Conservation (phyloP, 2,329 filamentous ascomycete species). For the Colletotrichum camelliae region DNA sequence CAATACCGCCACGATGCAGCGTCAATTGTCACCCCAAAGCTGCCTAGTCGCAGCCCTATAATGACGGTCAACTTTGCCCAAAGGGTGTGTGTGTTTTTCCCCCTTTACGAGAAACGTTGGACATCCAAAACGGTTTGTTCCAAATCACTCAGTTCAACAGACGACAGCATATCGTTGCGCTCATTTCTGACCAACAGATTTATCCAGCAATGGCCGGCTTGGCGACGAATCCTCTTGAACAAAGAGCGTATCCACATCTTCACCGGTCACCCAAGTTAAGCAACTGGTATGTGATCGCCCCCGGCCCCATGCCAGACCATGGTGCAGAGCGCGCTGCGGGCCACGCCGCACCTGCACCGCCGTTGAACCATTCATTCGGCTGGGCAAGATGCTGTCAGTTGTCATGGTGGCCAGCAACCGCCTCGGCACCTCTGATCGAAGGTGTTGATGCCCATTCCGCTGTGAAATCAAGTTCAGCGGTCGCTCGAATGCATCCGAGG, state of each 20-base stretch:
- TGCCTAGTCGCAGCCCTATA: background rate
- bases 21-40: background rate
- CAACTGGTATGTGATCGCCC: background rate
- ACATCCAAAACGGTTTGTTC: background rate
- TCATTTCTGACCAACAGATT: background rate
- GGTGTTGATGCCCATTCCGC: background rate
- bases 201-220: background rate
- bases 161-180: background rate
- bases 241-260: slow-evolving; percentile 12
- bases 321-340: background rate
- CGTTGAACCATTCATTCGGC: background rate
- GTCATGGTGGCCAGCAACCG: background rate
- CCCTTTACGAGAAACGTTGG: background rate
- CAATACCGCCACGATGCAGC: background rate
- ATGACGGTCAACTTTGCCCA: background rate
- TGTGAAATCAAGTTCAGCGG: background rate
- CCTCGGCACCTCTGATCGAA: background rate
- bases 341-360: background rate
- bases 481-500: background rate
- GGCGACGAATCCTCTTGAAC: background rate
- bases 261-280: slow-evolving; percentile 18
- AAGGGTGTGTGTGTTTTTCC: background rate
- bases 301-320: background rate
- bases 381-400: background rate
- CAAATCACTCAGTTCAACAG: background rate